Evolutionary conservation across 176 grass and related monocot genomes (phyloP).

Genomic region (Cymbopogon citratus): DNA sequence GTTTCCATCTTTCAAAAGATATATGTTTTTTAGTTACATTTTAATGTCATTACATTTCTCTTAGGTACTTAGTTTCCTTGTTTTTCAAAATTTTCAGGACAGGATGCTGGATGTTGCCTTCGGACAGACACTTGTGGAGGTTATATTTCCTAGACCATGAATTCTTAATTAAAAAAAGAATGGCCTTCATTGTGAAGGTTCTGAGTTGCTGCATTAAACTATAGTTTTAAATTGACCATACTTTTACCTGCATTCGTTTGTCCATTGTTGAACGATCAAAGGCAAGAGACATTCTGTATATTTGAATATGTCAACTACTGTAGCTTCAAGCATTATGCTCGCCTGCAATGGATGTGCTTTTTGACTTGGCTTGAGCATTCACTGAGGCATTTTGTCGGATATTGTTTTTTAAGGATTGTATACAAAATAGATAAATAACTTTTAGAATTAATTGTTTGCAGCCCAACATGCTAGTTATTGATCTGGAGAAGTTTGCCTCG

Average conservation of each 20-base stretch:
- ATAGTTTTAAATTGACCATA: neutral
- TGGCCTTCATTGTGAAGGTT: neutral
- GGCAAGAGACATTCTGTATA: neutral
- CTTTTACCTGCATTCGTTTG: neutral
- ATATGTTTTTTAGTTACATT: neutral
- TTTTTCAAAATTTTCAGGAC: conserved; percentile 51
- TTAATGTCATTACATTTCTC: conserved; percentile 9
- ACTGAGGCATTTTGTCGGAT: neutral
- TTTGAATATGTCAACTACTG: neutral
- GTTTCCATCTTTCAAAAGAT: neutral
- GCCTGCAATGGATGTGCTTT: neutral
- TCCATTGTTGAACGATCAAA: neutral
- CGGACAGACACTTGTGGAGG: conserved; percentile 92
- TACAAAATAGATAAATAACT: conserved; percentile 7
- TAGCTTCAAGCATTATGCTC: neutral
- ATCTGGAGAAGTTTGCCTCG: conserved; percentile 82
- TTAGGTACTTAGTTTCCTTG: conserved; percentile 8
- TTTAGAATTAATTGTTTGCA: conserved; percentile 35
- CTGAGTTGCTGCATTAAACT: neutral
- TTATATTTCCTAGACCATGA: conserved; percentile 35
- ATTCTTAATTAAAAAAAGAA: neutral
- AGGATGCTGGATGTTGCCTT: conserved; percentile 88
- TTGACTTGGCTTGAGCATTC: neutral
- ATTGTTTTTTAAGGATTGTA: conserved; percentile 9
- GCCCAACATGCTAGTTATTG: conserved; percentile 98